Conservation (phyloP, 345 rosid genomes). For the Dovyalis caffra region DNA sequence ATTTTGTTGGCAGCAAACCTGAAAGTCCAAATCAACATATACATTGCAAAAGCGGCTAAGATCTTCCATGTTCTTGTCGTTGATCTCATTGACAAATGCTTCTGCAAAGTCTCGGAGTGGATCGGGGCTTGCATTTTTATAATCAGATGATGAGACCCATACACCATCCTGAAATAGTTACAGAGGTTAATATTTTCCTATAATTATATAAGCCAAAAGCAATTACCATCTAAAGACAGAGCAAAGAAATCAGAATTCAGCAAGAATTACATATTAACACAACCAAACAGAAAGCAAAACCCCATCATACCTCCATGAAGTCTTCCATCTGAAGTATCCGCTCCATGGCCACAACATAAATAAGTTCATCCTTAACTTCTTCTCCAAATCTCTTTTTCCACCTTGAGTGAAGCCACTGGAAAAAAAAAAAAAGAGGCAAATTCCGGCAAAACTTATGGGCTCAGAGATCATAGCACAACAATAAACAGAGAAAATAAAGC, state of each 20-base stretch:
- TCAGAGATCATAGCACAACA: background rate
- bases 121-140: constrained; percentile 68
- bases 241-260: background rate
- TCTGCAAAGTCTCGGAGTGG: constrained; percentile 78
- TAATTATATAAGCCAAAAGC: background rate
- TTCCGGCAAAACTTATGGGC: background rate
- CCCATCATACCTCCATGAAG: constrained; percentile 65
- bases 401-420: constrained; percentile 58
- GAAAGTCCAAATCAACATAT: constrained; percentile 75
- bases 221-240: background rate
- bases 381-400: constrained; percentile 82
- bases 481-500: background rate
- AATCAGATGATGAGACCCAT: constrained; percentile 78
- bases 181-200: constrained; percentile 8
- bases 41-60: constrained; percentile 75
- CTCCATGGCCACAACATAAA: constrained; percentile 63
- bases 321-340: constrained; percentile 83
- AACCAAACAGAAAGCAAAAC: background rate
- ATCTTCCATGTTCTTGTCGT: constrained; percentile 68
- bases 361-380: constrained; percentile 50
- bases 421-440: constrained; percentile 2
- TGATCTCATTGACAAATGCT: constrained; percentile 66
- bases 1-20: constrained; percentile 41
- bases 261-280: background rate
- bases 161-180: constrained; percentile 58